Conservation (phyloP, 805 yeast species). For the Yarrowia phangngaensis region DNA sequence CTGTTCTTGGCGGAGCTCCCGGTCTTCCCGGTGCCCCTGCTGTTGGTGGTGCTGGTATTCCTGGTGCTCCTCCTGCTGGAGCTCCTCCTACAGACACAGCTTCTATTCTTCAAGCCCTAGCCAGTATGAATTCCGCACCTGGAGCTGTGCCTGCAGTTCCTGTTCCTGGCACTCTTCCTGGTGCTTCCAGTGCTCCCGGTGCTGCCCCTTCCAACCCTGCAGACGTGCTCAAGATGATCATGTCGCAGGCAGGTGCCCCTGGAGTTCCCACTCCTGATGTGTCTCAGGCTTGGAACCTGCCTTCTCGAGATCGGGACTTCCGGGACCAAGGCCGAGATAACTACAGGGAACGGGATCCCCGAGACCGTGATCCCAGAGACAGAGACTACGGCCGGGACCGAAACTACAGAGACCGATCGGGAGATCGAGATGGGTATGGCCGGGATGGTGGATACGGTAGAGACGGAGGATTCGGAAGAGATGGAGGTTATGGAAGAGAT, state of each 20-base stretch:
- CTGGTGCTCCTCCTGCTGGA: slow-evolving; percentile 33
- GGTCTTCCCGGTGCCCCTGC: slow-evolving; percentile 29
- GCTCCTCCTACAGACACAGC: slow-evolving; percentile 49
- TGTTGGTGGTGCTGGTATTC: slow-evolving; percentile 20
- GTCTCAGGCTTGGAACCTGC: slow-evolving; percentile 28
- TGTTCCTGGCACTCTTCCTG: slow-evolving; percentile 28
- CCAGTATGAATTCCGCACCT: slow-evolving; percentile 53
- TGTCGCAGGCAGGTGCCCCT: slow-evolving; percentile 6
- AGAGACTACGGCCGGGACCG: slow-evolving; percentile 27
- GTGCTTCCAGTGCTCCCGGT: slow-evolving; percentile 25
- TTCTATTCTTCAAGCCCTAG: slow-evolving; percentile 65
- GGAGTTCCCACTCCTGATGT: slow-evolving; percentile 3
- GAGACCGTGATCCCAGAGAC: slow-evolving; percentile 27
- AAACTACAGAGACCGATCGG: slow-evolving; percentile 14
- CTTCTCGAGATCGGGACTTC: slow-evolving; percentile 18
- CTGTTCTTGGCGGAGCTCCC: slow-evolving; percentile 34
- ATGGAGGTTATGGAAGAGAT: slow-evolving; percentile 1
- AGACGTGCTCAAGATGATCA: slow-evolving; percentile 23
- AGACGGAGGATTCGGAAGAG: slow-evolving; percentile 12
- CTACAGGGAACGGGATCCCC: slow-evolving; percentile 22
- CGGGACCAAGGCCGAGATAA: slow-evolving; percentile 17
- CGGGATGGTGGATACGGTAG: slow-evolving; percentile 3
- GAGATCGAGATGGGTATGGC: slow-evolving; percentile 2
- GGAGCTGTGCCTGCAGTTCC: slow-evolving; percentile 38
- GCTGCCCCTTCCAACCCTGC: slow-evolving; percentile 19